These are phyloP conservation scores for Lactarius trivialis DNA, from an alignment of 768 basidiomycete genomes.

Conservation along the genomic window DNA sequence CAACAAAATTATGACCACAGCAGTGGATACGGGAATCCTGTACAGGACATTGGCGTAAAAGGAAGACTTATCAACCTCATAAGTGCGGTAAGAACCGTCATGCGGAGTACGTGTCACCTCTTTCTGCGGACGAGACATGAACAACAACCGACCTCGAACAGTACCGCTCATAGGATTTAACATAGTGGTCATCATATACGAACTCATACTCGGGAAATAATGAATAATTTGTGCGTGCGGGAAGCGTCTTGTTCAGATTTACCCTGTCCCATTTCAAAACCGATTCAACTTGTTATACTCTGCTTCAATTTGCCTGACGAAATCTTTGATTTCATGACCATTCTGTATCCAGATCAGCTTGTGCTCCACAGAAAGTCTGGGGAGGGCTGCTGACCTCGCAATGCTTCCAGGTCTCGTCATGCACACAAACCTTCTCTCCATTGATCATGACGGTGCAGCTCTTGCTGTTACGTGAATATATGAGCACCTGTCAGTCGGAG, in stretches of 20 bases:
- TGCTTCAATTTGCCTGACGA: slow-evolving; percentile 68
- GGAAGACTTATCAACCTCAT: slow-evolving; percentile 86
- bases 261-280: neutral
- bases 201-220: slow-evolving; percentile 60
- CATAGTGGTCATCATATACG: slow-evolving; percentile 80
- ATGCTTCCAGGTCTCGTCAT: slow-evolving; percentile 70
- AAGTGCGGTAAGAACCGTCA: slow-evolving; percentile 89
- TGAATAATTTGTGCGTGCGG: slow-evolving; percentile 1
- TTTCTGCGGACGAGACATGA: slow-evolving; percentile 8
- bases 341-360: slow-evolving; percentile 36
- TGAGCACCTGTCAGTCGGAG: neutral
- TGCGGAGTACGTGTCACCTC: slow-evolving; percentile 74
- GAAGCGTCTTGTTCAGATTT: neutral
- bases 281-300: slow-evolving; percentile 64
- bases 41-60: slow-evolving; percentile 66
- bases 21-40: slow-evolving; percentile 56
- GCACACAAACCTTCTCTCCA: slow-evolving; percentile 59
- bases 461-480: slow-evolving; percentile 40
- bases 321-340: slow-evolving; percentile 69
- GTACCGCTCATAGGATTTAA: slow-evolving; percentile 91
- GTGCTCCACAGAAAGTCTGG: neutral
- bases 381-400: slow-evolving; percentile 53
- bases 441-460: slow-evolving; percentile 86
- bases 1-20: slow-evolving; percentile 64
- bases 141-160: slow-evolving; percentile 32